Percentiles rank a stretch among this genome's conserved stretches.
These are phyloP conservation scores for Firmiana major DNA, from an alignment of 345 rosid genomes.

Conservation along the genomic window DNA sequence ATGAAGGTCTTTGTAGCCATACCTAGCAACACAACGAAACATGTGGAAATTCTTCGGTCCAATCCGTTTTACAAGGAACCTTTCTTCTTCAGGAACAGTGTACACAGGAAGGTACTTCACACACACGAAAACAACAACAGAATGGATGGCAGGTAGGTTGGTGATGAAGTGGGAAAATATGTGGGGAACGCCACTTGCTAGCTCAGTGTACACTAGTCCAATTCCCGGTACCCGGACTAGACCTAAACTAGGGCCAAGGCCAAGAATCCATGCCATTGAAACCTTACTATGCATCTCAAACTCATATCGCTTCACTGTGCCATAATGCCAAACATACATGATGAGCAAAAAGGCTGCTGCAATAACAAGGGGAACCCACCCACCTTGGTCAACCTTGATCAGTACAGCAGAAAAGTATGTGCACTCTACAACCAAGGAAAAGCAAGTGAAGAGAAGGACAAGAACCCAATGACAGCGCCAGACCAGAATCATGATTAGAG, in stretches of 20 bases:
- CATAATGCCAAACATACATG: conserved; percentile 77
- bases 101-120: conserved; percentile 80
- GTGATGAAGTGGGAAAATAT: conserved; percentile 89
- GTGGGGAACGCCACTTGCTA: conserved; percentile 79
- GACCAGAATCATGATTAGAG: conserved; percentile 64
- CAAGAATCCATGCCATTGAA: conserved; percentile 83
- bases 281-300: conserved; percentile 73
- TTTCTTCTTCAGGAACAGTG: conserved; percentile 75
- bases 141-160: conserved; percentile 74
- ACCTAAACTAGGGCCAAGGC: conserved; percentile 86
- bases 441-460: conserved; percentile 52
- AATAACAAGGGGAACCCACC: conserved; percentile 80
- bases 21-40: conserved; percentile 81
- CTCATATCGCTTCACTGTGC: conserved; percentile 67
- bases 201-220: conserved; percentile 80
- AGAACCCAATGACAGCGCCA: conserved; percentile 80
- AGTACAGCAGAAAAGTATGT: conserved; percentile 64
- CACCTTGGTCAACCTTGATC: conserved; percentile 68
- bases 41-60: conserved; percentile 74
- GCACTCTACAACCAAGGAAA: conserved; percentile 54
- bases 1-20: conserved; percentile 81
- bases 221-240: conserved; percentile 85
- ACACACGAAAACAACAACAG: conserved; percentile 69
- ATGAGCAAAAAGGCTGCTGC: conserved; percentile 59
- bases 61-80: conserved; percentile 72